A percentile compares a stretch with the other conserved stretches of the same genome.
Conservation (phyloP, 768 basidiomycete genomes). For the Boletellus ananas region DNA sequence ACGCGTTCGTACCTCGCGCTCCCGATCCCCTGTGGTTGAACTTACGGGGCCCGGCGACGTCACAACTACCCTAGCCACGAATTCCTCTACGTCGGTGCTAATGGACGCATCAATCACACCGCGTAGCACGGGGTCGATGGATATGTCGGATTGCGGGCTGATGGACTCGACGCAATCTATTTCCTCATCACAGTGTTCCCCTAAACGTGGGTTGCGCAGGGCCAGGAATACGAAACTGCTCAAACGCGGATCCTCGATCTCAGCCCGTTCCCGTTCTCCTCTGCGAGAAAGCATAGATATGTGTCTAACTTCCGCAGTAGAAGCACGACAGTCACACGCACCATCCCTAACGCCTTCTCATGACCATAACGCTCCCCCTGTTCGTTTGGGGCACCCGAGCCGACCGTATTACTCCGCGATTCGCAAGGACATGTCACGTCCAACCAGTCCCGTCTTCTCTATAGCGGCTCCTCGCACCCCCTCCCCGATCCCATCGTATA, state of each 20-base stretch:
- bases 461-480: slow-evolving; percentile 24
- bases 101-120: slow-evolving; percentile 20
- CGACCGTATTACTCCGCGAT: slow-evolving; percentile 56
- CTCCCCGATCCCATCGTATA: slow-evolving; percentile 23
- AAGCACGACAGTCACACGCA: slow-evolving; percentile 18
- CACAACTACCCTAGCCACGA: slow-evolving; percentile 11
- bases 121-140: slow-evolving; percentile 19
- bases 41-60: slow-evolving; percentile 1
- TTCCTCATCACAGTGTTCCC: slow-evolving; percentile 25
- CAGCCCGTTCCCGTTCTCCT: slow-evolving; percentile 19
- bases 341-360: slow-evolving; percentile 20
- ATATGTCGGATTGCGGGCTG: slow-evolving; percentile 11
- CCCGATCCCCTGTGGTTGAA: slow-evolving; percentile 4
- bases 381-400: slow-evolving; percentile 48
- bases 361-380: slow-evolving; percentile 21
- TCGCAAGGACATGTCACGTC: slow-evolving; percentile 44
- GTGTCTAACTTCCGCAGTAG: slow-evolving; percentile 13
- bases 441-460: slow-evolving; percentile 33
- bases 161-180: slow-evolving; percentile 20
- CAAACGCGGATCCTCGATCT: slow-evolving; percentile 26
- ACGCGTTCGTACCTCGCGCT: slow-evolving; percentile 13
- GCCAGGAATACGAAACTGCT: slow-evolving; percentile 35
- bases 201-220: slow-evolving; percentile 37
- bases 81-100: slow-evolving; percentile 20
- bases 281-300: slow-evolving; percentile 21